Percentiles rank a stretch among this genome's conserved stretches.
phyloP scores from a whole-genome alignment of 1,284 basidiomycete genomes.

The Grifola frondosa region DNA sequence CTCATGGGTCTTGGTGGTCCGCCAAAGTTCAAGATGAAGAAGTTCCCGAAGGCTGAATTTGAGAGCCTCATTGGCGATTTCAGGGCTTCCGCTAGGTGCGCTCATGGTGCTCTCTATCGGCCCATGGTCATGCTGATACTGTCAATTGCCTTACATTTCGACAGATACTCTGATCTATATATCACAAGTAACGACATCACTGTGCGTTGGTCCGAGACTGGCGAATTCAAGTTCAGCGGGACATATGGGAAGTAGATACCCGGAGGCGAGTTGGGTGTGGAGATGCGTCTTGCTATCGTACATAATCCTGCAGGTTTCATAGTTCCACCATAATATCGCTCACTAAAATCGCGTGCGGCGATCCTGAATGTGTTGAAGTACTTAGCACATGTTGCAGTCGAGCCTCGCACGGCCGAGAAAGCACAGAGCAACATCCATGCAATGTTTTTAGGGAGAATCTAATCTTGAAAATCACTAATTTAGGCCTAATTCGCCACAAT shows the following conservation, averaged over 20 bases:
- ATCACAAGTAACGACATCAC: conserved; percentile 47
- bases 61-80: conserved; percentile 36
- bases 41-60: conserved; percentile 47
- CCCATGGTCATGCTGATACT: not conserved
- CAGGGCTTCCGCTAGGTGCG: conserved; percentile 27
- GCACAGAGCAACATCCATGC: no score
- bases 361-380: no score
- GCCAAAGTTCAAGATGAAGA: conserved; percentile 54
- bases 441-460: no score
- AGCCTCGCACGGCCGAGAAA: no score
- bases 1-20: conserved; percentile 45
- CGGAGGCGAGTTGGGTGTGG: not conserved
- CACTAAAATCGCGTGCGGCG: no score
- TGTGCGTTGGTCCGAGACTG: conserved; percentile 48
- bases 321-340: no score
- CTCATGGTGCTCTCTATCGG: not conserved
- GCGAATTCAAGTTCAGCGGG: conserved; percentile 54
- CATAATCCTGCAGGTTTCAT: no score
- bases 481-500: no score
- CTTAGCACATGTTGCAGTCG: no score
- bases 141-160: not conserved
- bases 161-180: conserved; percentile 41
- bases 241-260: conserved; percentile 35
- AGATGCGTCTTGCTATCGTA: no score
- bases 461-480: no score